Conservation (phyloP, 192 early-diverging fungal species). For the Phlyctochytrium bullatum region DNA sequence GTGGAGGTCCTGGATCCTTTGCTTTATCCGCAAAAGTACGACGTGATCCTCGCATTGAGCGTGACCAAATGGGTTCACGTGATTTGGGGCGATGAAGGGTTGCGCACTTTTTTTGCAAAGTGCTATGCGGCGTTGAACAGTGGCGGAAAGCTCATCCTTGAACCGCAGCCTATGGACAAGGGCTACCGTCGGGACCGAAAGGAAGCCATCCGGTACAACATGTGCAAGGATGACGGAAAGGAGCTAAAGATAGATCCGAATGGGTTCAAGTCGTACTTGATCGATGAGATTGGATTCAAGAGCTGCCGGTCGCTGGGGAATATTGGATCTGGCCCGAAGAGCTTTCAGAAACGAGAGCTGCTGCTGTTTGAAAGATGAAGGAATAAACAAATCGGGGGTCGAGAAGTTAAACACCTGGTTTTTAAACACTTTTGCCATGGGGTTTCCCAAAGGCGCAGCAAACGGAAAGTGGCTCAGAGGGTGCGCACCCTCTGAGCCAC, state of each 20-base stretch:
- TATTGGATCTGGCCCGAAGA: too few relatives aligned
- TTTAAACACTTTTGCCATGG: too few relatives aligned
- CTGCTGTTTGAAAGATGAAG: too few relatives aligned
- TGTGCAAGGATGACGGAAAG: neutral
- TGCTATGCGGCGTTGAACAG: slow-evolving; percentile 50
- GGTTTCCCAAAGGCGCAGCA: too few relatives aligned
- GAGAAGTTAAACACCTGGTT: too few relatives aligned
- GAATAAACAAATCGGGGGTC: too few relatives aligned
- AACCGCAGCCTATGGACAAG: slow-evolving; percentile 54
- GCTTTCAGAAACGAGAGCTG: too few relatives aligned
- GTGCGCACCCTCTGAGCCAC: too few relatives aligned
- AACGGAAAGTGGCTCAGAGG: too few relatives aligned
- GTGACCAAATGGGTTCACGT: slow-evolving; percentile 86
- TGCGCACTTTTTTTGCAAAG: slow-evolving; percentile 66
- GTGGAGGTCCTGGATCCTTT: neutral
- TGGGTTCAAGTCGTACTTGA: slow-evolving; percentile 27
- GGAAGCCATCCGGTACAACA: neutral
- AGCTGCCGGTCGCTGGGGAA: slow-evolving; percentile 10
- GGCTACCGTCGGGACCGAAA: neutral
- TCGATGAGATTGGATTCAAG: slow-evolving; percentile 36
- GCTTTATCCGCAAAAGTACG: slow-evolving; percentile 37
- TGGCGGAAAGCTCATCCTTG: slow-evolving; percentile 68
- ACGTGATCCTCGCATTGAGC: slow-evolving; percentile 66
- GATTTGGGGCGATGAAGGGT: slow-evolving; percentile 65
- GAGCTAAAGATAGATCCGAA: slow-evolving; percentile 23